phyloP scores from a whole-genome alignment of 2,329 filamentous ascomycete species.

The Paraconiothyrium sp. region DNA sequence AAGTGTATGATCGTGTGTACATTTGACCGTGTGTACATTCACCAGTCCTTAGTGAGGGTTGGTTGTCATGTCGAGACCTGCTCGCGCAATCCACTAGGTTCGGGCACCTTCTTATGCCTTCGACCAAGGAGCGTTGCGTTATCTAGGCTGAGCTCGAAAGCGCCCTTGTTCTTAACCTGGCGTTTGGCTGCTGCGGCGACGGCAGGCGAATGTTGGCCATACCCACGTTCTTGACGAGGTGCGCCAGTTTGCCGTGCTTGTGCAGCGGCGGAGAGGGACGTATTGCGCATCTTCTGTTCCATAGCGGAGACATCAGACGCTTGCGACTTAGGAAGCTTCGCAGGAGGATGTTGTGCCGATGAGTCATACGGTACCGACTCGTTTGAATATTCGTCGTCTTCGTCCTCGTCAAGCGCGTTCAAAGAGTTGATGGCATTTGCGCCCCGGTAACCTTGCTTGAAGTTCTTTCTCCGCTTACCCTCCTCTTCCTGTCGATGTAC shows the following conservation, averaged over 20 bases:
- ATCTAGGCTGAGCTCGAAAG: conserved; percentile 91
- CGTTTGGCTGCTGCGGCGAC: conserved; percentile 85
- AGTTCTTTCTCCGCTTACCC: conserved; percentile 87
- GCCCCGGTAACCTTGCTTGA: conserved; percentile 74
- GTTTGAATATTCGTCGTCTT: conserved; percentile 73
- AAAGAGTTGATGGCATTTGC: conserved; percentile 71
- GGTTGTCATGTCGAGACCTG: conserved; percentile 50
- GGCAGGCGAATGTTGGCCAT: conserved; percentile 86
- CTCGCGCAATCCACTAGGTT: conserved; percentile 58
- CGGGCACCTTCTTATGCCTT: conserved; percentile 60
- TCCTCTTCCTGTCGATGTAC: conserved; percentile 98
- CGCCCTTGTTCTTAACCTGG: conserved; percentile 80
- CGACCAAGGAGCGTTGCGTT: conserved; percentile 89
- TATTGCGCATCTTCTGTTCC: conserved; percentile 86
- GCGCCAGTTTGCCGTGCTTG: conserved; percentile 64
- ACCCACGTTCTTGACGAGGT: conserved; percentile 70
- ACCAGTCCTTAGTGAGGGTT: conserved; percentile 40
- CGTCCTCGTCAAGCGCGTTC: conserved; percentile 71
- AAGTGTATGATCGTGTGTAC: conserved; percentile 1
- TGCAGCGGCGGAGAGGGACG: conserved; percentile 75
- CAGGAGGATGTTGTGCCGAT: conserved; percentile 59
- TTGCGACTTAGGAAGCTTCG: conserved; percentile 74
- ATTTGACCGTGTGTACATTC: conserved; percentile 2
- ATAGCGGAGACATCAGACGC: conserved; percentile 74
- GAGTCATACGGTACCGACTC: conserved; percentile 66